These are phyloP conservation scores for Solanum chiquidenum DNA, from an alignment of 257 asterid species.

Conservation along the genomic window DNA sequence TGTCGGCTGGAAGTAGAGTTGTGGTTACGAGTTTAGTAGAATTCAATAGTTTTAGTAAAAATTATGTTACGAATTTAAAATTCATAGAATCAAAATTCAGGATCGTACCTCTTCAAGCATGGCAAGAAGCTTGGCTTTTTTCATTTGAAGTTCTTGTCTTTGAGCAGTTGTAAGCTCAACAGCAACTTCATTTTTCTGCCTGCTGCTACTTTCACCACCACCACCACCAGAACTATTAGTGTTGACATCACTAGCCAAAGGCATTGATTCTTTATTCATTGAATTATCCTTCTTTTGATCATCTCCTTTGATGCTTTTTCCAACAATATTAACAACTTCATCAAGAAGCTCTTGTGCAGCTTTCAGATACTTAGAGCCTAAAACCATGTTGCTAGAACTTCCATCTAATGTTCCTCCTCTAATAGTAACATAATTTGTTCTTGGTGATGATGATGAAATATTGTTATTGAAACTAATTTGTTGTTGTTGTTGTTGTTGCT, in stretches of 20 bases:
- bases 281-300: constrained; percentile 10
- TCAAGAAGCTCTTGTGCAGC: constrained; percentile 65
- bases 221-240: background rate
- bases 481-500: constrained; percentile 6
- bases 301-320: constrained; percentile 10
- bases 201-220: constrained; percentile 7
- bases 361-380: constrained; percentile 53
- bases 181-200: background rate
- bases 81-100: background rate
- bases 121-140: constrained; percentile 54
- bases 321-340: constrained; percentile 44
- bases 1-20: background rate
- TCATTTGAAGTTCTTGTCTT: constrained; percentile 75
- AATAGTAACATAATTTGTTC: constrained; percentile 5
- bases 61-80: background rate
- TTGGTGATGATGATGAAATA: background rate
- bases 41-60: background rate
- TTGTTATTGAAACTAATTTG: constrained; percentile 6
- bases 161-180: constrained; percentile 44
- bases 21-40: background rate
- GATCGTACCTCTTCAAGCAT: constrained; percentile 68
- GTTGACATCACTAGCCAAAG: background rate
- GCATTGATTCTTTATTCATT: constrained; percentile 9
- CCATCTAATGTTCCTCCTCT: constrained; percentile 17
- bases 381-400: constrained; percentile 15